phyloP scores from a whole-genome alignment of 139 green algal species.

The Gonium pectorale region DNA sequence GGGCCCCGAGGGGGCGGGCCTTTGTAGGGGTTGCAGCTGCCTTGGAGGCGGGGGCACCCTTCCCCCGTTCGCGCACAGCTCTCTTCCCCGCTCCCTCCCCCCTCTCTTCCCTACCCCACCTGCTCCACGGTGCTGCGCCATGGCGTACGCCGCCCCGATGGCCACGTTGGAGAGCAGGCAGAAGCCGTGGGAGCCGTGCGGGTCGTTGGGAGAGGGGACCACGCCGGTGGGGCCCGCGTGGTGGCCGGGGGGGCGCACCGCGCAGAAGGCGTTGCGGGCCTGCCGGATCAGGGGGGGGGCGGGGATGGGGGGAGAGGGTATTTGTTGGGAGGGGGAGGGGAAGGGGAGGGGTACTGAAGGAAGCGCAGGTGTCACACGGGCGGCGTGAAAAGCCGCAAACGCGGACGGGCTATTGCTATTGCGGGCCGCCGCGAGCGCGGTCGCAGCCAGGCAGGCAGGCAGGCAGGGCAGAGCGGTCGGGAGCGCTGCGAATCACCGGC shows the following conservation, averaged over 20 bases:
- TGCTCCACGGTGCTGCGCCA: conserved; percentile 78
- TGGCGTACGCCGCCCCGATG: conserved; percentile 90
- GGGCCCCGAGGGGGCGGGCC: too few species aligned
- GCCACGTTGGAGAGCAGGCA: conserved; percentile 96
- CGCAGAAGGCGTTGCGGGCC: conserved; percentile 89
- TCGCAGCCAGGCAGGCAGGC: too few species aligned
- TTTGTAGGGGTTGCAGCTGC: too few species aligned
- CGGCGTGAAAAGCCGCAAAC: too few species aligned
- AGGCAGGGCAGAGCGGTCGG: too few species aligned
- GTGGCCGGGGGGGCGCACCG: conserved; percentile 86
- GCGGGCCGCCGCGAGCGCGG: too few species aligned
- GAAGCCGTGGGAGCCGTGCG: conserved; percentile 86
- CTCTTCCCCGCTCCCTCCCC: too few species aligned
- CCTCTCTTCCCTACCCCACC: too few species aligned
- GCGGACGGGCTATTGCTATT: too few species aligned
- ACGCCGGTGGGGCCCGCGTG: conserved; percentile 55
- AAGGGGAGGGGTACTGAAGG: background rate
- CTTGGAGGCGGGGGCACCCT: too few species aligned
- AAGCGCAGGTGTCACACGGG: background rate
- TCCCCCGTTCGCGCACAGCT: too few species aligned
- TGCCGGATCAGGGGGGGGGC: conserved; percentile 23
- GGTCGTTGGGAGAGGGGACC: conserved; percentile 52
- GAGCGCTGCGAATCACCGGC: too few species aligned
- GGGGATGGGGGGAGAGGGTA: background rate
- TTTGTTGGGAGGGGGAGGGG: background rate